These are phyloP conservation scores for Fusarium xyrophilum DNA, from an alignment of 2,329 filamentous ascomycete species.

Conservation along the genomic window DNA sequence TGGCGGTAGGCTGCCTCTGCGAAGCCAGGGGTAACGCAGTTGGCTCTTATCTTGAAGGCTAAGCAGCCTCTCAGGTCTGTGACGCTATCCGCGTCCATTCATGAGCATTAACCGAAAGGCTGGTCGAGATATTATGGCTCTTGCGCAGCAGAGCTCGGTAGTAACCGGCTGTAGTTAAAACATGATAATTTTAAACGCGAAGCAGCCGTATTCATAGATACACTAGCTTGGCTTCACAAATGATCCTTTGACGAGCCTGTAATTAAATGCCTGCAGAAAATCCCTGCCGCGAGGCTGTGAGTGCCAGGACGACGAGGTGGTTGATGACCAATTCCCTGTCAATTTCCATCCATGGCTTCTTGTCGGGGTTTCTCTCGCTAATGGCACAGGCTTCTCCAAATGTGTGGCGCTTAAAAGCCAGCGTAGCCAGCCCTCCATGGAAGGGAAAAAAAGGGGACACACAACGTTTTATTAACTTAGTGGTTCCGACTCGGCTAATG, in stretches of 20 bases:
- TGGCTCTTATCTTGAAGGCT: background rate
- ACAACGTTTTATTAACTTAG: slow-evolving; percentile 32
- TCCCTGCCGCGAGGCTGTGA: slow-evolving; percentile 6
- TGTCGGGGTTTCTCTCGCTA: slow-evolving; percentile 6
- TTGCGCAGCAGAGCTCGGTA: background rate
- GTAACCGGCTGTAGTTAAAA: background rate
- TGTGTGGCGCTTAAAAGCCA: slow-evolving; percentile 23
- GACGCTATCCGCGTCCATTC: background rate
- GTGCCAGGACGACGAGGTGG: slow-evolving; percentile 13
- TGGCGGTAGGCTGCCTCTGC: slow-evolving; percentile 3
- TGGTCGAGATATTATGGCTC: background rate
- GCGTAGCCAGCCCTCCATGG: background rate
- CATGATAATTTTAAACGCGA: background rate
- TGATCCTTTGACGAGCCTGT: slow-evolving; percentile 8
- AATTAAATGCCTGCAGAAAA: slow-evolving; percentile 24
- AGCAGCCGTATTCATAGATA: background rate
- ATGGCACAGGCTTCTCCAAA: slow-evolving; percentile 19
- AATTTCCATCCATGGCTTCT: background rate
- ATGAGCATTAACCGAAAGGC: background rate
- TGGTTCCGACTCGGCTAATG: slow-evolving; percentile 36
- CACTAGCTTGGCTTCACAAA: background rate
- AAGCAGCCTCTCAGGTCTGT: background rate
- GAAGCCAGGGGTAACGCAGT: slow-evolving; percentile 18
- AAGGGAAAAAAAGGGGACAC: slow-evolving; percentile 33
- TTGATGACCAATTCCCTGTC: slow-evolving; percentile 19